These are phyloP conservation scores for Hemileccinum impolitum DNA, from an alignment of 768 basidiomycete species.

Conservation along the genomic window DNA sequence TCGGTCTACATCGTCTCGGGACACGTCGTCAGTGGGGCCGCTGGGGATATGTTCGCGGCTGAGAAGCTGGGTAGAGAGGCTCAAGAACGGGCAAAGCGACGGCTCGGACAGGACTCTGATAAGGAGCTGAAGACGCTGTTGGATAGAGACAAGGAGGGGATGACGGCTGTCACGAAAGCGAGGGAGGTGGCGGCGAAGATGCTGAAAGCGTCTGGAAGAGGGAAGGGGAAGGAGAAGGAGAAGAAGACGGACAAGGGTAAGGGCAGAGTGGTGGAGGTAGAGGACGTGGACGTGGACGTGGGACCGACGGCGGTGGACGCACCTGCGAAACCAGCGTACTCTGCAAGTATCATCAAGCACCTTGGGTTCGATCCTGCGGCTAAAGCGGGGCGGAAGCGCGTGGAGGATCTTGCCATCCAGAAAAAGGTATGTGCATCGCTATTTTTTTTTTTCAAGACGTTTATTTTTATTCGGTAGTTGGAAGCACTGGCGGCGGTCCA, in stretches of 20 bases:
- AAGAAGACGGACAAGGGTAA: constrained; percentile 17
- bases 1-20: constrained; percentile 82
- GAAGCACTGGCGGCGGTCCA: constrained; percentile 53
- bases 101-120: constrained; percentile 58
- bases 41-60: constrained; percentile 44
- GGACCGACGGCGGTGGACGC: constrained; percentile 15
- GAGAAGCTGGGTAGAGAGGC: constrained; percentile 81
- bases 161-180: constrained; percentile 60
- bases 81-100: constrained; percentile 71
- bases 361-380: constrained; percentile 78
- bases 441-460: not conserved
- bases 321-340: constrained; percentile 50
- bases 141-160: constrained; percentile 64
- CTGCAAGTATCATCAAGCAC: constrained; percentile 61
- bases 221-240: constrained; percentile 14
- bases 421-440: constrained; percentile 49
- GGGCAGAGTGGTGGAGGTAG: constrained; percentile 5
- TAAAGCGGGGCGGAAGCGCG: constrained; percentile 46
- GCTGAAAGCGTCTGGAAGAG: constrained; percentile 18
- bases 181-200: constrained; percentile 42
- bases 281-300: constrained; percentile 11
- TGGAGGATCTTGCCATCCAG: constrained; percentile 40
- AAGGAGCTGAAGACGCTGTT: constrained; percentile 56
- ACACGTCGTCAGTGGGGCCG: constrained; percentile 58
- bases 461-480: constrained; percentile 38